phyloP scores from a whole-genome alignment of 2,329 filamentous ascomycete species.

The Pyricularia sp. region DNA sequence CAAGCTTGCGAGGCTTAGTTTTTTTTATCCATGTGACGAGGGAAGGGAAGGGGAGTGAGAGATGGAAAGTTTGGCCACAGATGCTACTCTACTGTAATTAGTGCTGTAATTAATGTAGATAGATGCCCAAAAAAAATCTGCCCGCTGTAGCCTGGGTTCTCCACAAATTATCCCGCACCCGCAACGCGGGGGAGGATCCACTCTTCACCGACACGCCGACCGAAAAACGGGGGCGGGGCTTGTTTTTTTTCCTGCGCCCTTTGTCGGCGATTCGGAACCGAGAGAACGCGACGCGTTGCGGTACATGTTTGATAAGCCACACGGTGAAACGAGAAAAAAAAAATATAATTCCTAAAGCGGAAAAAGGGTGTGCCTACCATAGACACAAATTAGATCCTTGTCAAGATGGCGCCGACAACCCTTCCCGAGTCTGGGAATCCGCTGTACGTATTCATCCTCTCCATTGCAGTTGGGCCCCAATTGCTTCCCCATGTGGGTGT shows the following conservation, averaged over 20 bases:
- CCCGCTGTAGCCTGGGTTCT: neutral
- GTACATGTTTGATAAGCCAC: neutral
- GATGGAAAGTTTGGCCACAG: neutral
- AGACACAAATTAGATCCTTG: too few relatives aligned
- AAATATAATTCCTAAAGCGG: neutral
- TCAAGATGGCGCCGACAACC: constrained; percentile 30
- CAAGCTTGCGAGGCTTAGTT: neutral
- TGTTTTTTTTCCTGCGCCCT: neutral
- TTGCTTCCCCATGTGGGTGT: neutral
- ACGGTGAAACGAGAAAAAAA: too few relatives aligned
- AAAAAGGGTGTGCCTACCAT: neutral
- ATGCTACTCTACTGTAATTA: neutral
- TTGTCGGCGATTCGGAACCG: neutral
- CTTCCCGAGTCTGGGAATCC: constrained; percentile 37
- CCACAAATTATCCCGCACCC: neutral
- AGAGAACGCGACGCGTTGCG: neutral
- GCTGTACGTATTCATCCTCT: constrained; percentile 26
- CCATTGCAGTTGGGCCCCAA: neutral
- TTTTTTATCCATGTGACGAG: neutral
- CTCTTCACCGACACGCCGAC: neutral
- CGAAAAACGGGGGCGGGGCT: neutral
- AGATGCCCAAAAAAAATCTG: neutral
- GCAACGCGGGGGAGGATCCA: neutral
- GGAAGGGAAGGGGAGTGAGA: neutral
- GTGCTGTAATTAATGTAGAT: neutral